Conservation (phyloP, 202 grass and related monocot genomes). For the Eragrostis tef region DNA sequence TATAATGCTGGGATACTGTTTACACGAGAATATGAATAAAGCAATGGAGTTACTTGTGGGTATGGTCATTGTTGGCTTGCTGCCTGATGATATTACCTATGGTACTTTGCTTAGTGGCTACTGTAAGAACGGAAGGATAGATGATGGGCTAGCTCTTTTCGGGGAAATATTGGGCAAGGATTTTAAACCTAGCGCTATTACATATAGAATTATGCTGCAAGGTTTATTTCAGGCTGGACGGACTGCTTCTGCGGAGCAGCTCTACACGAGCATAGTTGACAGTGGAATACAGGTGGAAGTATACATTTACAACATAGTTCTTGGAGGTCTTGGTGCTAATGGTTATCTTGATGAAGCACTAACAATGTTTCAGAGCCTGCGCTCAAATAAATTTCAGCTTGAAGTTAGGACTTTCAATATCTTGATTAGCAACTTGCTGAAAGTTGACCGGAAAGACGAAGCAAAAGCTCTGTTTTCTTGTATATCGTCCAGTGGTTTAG, state of each 20-base stretch:
- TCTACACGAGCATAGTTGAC: background rate
- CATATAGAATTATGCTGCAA: slow-evolving; percentile 40
- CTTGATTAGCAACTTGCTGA: slow-evolving; percentile 20
- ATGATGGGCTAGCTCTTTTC: slow-evolving; percentile 34
- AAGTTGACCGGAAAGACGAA: background rate
- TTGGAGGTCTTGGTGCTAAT: slow-evolving; percentile 36
- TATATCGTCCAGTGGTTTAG: background rate
- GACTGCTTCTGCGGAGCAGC: slow-evolving; percentile 3
- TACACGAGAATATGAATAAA: background rate
- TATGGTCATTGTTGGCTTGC: background rate
- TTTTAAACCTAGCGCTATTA: slow-evolving; percentile 25
- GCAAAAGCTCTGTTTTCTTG: background rate
- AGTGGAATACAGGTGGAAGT: background rate
- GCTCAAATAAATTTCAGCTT: background rate
- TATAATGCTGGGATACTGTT: background rate
- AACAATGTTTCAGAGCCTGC: background rate
- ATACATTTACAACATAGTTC: background rate
- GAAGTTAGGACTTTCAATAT: slow-evolving; percentile 32
- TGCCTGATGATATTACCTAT: slow-evolving; percentile 28
- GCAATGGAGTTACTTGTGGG: background rate
- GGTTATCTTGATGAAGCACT: slow-evolving; percentile 18
- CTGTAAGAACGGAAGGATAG: slow-evolving; percentile 33
- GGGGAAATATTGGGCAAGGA: slow-evolving; percentile 40
- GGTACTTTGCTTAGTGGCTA: slow-evolving; percentile 45
- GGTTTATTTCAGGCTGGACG: slow-evolving; percentile 39